phyloP scores from a whole-genome alignment of 1,284 basidiomycete genomes.

The Xerocomus nothofagi region DNA sequence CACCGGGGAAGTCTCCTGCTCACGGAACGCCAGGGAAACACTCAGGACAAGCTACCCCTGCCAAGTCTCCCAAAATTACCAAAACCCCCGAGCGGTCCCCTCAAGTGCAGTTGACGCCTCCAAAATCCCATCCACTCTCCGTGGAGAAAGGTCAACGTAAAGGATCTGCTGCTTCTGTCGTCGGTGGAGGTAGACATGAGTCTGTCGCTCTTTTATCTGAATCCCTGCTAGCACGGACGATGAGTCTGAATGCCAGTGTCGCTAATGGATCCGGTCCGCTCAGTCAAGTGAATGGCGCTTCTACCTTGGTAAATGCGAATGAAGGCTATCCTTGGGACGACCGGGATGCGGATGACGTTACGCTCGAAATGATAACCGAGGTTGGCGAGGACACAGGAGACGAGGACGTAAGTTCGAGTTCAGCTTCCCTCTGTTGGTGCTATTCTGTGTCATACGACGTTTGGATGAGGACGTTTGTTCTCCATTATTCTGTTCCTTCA shows the following conservation, averaged over 20 bases:
- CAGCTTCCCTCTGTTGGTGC: not conserved
- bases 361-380: conserved; percentile 70
- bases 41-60: conserved; percentile 16
- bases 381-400: conserved; percentile 63
- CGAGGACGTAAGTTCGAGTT: conserved; percentile 54
- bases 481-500: not conserved
- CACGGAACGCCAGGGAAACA: conserved; percentile 23
- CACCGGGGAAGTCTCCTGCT: conserved; percentile 21
- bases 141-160: conserved; percentile 23
- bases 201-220: conserved; percentile 23
- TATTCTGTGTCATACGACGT: not conserved
- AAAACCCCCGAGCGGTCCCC: conserved; percentile 24
- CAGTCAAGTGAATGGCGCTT: conserved; percentile 28
- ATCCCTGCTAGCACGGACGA: conserved; percentile 24
- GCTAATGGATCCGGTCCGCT: conserved; percentile 19
- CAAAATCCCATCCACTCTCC: conserved; percentile 21
- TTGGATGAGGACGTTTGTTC: not conserved
- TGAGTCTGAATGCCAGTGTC: conserved; percentile 20
- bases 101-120: conserved; percentile 18
- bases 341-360: conserved; percentile 39
- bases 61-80: conserved; percentile 24
- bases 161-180: conserved; percentile 24
- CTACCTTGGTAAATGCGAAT: conserved; percentile 23
- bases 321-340: conserved; percentile 31
- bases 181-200: conserved; percentile 18